Percentiles rank a stretch among this genome's conserved stretches.
These are phyloP conservation scores for Calonectria naviculata DNA, from an alignment of 2,329 filamentous ascomycete genomes.

Conservation along the genomic window DNA sequence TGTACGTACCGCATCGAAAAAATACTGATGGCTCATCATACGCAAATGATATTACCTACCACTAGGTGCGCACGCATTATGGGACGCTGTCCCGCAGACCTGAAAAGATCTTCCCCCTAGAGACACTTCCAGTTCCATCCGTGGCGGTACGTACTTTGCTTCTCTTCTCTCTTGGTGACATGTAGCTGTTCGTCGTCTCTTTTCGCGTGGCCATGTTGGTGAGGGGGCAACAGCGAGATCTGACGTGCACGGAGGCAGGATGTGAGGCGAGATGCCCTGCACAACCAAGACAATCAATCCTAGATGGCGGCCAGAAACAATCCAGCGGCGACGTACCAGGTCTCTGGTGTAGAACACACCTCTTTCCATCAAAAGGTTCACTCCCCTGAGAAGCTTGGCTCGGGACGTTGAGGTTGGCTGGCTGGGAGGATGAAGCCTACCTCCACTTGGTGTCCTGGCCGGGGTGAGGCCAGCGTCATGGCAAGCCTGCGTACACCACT, in stretches of 20 bases:
- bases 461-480: slow-evolving; percentile 32
- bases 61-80: slow-evolving; percentile 2
- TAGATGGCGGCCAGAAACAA: background rate
- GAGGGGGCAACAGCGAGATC: background rate
- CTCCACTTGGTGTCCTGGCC: slow-evolving; percentile 32
- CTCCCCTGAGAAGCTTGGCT: slow-evolving; percentile 3
- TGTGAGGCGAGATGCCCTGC: background rate
- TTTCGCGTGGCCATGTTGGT: background rate
- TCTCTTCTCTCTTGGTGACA: background rate
- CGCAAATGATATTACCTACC: slow-evolving; percentile 2
- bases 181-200: background rate
- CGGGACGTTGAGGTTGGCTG: slow-evolving; percentile 27
- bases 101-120: background rate
- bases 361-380: background rate
- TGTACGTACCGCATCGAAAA: background rate
- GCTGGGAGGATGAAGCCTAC: slow-evolving; percentile 19
- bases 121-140: background rate
- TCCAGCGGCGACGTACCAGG: background rate
- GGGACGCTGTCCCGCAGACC: background rate
- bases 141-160: background rate
- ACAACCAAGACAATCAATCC: slow-evolving; percentile 5
- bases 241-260: background rate
- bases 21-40: slow-evolving; percentile 1
- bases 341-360: background rate
- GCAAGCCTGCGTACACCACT: slow-evolving; percentile 30